Base-by-base conservation (phyloP, 2,329 filamentous ascomycete species). In the Phyllosticta capitalensis region DNA sequence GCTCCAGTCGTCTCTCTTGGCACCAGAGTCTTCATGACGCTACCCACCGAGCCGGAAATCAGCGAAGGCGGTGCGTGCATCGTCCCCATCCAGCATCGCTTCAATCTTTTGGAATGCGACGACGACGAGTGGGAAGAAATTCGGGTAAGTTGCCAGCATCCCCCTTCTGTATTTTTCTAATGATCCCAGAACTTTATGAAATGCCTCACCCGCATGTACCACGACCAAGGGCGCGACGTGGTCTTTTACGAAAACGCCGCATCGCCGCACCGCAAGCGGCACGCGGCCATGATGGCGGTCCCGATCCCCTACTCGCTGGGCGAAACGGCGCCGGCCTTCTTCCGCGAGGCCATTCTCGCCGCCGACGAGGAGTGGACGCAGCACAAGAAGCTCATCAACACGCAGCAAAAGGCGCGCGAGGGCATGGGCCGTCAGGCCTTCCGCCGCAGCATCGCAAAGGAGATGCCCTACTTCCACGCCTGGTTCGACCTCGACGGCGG, bases 111-210 rank as follows among this genome's bases (percentile, higher is more conserved):
- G n/a, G 92, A 96, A 73, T 99, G 94, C 72, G 92, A 97, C 72
- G 92, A 99, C 69, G 94, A 99, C 69, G 94, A 99, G 72, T 99
- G 95, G 95, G 94, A 99, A 70, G 94, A 99, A 74, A 87, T 99
- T 5, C 88, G 94, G 64, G 58, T 60, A 50, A 60, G 58, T 21
- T 12, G 10, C 6, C 5, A 6, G 9, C 5, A 33, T 30, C 22
- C 9, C 12, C 5, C 9, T 30, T 30, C n/a, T 45, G 30, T 58
- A 45, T 9, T 9, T 5, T 21, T 12, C 22, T 5, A 96, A 71
- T 96, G 65, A n/a, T 26, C 6, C 20, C 30, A 60, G 58, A 99
- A 99, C 72, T 99, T 99, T 71, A 97, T 97, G 92, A 99, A 99
- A 77, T 88, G 85, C 61, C 80, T 99, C 20, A 96, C 88, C 4